Evolutionary conservation across 1,284 basidiomycete genomes (phyloP).

Genomic region (Moniliophthora roreri): DNA sequence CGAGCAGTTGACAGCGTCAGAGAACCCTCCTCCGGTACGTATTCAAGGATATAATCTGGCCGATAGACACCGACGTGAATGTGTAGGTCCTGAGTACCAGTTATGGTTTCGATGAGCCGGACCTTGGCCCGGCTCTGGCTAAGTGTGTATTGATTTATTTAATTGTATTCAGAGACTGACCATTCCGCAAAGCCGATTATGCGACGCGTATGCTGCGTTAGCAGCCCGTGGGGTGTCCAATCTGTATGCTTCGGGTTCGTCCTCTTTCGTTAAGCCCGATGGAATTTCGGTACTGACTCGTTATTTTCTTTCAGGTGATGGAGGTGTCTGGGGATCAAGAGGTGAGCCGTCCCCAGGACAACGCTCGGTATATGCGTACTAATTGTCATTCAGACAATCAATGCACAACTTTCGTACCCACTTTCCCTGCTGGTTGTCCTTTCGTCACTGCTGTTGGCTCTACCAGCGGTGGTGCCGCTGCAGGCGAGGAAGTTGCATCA

Average conservation of each 20-base stretch:
- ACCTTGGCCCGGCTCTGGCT: conserved; percentile 19
- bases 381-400: conserved; percentile 3
- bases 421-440: conserved; percentile 37
- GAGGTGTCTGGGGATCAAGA: conserved; percentile 28
- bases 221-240: conserved; percentile 38
- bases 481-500: conserved; percentile 22
- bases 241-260: conserved; percentile 32
- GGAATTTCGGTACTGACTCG: conserved; percentile 19
- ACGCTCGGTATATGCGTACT: no score
- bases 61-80: conserved; percentile 7
- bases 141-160: conserved; percentile 12
- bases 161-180: neutral
- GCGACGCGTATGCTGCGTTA: conserved; percentile 27
- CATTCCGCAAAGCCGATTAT: conserved; percentile 16
- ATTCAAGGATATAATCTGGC: conserved; percentile 16
- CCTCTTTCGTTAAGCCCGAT: neutral
- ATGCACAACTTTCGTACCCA: conserved; percentile 33
- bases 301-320: conserved; percentile 24
- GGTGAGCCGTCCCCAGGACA: conserved; percentile 1
- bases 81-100: conserved; percentile 23
- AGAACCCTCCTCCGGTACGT: conserved; percentile 15
- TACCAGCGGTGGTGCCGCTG: conserved; percentile 11
- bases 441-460: conserved; percentile 34
- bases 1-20: conserved; percentile 12
- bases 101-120: conserved; percentile 27